These are phyloP conservation scores for Epichloe typhina DNA, from an alignment of 2,329 filamentous ascomycete species.

Conservation along the genomic window DNA sequence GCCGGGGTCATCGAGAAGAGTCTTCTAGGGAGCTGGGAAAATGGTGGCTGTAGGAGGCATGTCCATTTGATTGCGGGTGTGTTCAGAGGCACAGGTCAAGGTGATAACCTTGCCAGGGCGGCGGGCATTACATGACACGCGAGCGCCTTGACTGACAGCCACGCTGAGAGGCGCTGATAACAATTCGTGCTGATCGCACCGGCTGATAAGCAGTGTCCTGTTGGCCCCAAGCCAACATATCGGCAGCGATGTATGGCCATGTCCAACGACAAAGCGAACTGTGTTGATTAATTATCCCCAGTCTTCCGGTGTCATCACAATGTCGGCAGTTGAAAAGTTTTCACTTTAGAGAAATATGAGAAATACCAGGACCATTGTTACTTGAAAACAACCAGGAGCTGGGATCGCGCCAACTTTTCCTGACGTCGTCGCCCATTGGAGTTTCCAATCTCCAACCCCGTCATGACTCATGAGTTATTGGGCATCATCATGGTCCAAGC, in stretches of 20 bases:
- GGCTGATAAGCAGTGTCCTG: background rate
- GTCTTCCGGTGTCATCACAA: too few species aligned
- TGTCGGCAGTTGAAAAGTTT: too few species aligned
- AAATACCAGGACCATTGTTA: too few species aligned
- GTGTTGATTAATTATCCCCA: background rate
- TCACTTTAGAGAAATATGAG: too few species aligned
- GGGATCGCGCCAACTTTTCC: too few species aligned
- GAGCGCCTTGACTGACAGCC: background rate
- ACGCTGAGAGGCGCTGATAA: background rate
- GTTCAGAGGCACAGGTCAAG: background rate
- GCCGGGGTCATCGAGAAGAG: background rate
- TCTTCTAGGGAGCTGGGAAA: background rate
- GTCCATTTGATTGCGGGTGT: background rate
- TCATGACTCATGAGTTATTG: too few species aligned
- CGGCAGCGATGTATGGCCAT: background rate
- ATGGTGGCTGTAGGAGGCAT: background rate
- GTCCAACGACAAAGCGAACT: background rate
- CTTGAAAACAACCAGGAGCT: too few species aligned
- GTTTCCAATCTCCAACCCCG: too few species aligned
- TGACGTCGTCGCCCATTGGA: too few species aligned
- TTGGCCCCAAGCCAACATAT: background rate
- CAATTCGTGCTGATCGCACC: background rate
- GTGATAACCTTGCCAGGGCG: background rate
- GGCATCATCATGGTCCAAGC: too few species aligned
- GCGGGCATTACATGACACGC: background rate